Conservation (phyloP, 192 early-diverging fungal species). For the Linnemannia hyalina region DNA sequence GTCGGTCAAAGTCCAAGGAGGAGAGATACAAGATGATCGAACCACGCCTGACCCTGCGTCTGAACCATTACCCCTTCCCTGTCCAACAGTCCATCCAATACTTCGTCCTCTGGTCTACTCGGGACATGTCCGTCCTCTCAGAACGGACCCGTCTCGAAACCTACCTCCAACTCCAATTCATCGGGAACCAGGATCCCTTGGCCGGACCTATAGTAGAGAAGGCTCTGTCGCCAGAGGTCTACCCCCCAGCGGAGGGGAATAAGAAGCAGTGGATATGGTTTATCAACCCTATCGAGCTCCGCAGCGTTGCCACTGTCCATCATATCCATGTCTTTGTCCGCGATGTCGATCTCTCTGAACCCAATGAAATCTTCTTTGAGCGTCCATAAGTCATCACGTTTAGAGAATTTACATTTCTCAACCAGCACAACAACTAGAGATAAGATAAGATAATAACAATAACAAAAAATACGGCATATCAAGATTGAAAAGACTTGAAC, state of each 20-base stretch:
- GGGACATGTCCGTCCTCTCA: slow-evolving; percentile 24
- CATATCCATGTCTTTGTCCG: slow-evolving; percentile 53
- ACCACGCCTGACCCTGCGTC: slow-evolving; percentile 32
- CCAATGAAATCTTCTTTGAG: not conserved
- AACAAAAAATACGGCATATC: not conserved
- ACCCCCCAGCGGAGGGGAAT: slow-evolving; percentile 20
- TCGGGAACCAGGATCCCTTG: not conserved
- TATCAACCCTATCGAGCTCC: slow-evolving; percentile 42
- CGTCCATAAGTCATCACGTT: not conserved
- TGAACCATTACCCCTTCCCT: slow-evolving; percentile 51
- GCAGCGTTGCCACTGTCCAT: slow-evolving; percentile 40
- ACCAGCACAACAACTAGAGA: not conserved
- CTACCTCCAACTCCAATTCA: slow-evolving; percentile 20
- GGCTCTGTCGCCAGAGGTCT: slow-evolving; percentile 2
- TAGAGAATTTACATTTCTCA: no score
- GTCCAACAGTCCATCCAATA: slow-evolving; percentile 52
- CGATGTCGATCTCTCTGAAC: slow-evolving; percentile 15
- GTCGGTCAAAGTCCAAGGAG: not conserved
- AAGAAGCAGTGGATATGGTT: slow-evolving; percentile 52
- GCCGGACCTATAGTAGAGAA: not conserved
- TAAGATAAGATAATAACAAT: not conserved
- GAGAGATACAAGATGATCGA: slow-evolving; percentile 13
- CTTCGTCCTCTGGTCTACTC: slow-evolving; percentile 50
- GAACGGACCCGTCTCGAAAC: slow-evolving; percentile 23
- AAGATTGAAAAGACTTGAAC: no score